phyloP scores from a whole-genome alignment of 1,139 yeast genomes.

The Sugiyamaella paludigena region DNA sequence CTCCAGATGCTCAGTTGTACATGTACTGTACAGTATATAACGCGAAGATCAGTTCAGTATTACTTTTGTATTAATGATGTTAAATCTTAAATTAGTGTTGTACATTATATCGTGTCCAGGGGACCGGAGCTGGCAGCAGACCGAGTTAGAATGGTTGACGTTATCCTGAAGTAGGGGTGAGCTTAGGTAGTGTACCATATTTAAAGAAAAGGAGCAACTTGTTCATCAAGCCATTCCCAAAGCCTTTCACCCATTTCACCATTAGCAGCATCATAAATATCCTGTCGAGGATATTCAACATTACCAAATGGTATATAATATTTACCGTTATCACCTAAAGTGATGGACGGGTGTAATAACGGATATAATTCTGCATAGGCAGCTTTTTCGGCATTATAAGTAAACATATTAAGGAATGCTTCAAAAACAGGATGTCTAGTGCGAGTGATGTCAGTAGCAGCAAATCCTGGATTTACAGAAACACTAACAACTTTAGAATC shows the following conservation, averaged over 20 bases:
- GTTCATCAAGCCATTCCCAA: conserved; percentile 36
- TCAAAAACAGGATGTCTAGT: conserved; percentile 20
- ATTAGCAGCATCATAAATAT: conserved; percentile 30
- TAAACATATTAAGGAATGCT: not conserved
- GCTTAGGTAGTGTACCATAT: too few relatives aligned
- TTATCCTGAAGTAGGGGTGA: too few relatives aligned
- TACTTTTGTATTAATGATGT: too few relatives aligned
- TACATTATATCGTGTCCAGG: too few relatives aligned
- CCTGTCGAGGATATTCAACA: conserved; percentile 24
- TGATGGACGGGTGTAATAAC: conserved; percentile 42
- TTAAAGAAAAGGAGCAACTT: conserved; percentile 11
- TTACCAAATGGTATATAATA: conserved; percentile 33
- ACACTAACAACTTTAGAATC: conserved; percentile 38
- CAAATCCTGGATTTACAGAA: conserved; percentile 49
- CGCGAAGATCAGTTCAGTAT: too few relatives aligned
- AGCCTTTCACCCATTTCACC: conserved; percentile 36
- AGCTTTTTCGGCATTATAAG: conserved; percentile 34
- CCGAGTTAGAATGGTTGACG: too few relatives aligned
- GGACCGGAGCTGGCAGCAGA: too few relatives aligned
- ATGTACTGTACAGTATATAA: too few relatives aligned
- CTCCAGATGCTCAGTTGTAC: too few relatives aligned
- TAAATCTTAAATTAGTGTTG: too few relatives aligned
- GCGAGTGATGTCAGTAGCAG: conserved; percentile 45
- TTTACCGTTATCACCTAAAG: conserved; percentile 38
- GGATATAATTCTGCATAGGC: conserved; percentile 45